A percentile compares a stretch with the other conserved stretches of the same genome.
Conservation (phyloP, 2,329 filamentous ascomycete species). For the Monilinia polystroma region DNA sequence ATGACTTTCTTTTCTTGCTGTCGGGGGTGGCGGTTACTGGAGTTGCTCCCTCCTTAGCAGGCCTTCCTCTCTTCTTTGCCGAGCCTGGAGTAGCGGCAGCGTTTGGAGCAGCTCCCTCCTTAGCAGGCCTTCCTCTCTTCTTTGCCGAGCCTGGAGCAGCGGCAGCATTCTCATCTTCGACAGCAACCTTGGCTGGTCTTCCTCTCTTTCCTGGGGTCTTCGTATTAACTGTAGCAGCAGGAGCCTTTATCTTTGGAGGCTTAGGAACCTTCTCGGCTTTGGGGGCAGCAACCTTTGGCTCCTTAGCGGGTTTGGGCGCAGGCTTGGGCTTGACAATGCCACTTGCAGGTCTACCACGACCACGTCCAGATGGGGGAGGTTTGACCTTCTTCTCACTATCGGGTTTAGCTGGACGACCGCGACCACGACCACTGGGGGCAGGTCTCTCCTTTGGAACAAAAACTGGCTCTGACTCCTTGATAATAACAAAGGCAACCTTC, state of each 20-base stretch:
- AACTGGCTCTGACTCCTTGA: conserved; percentile 45
- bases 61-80: conserved; percentile 19
- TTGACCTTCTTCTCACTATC: conserved; percentile 34
- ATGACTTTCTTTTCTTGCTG: conserved; percentile 23
- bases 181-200: conserved; percentile 12
- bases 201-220: conserved; percentile 19
- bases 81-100: conserved; percentile 12
- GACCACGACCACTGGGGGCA: conserved; percentile 28
- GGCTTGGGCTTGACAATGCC: conserved; percentile 21
- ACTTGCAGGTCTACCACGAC: conserved; percentile 28
- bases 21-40: conserved; percentile 12
- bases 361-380: conserved; percentile 30
- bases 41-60: not conserved
- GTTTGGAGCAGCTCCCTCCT: too few species aligned
- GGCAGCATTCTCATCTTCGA: not conserved
- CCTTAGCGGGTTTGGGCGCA: conserved; percentile 10
- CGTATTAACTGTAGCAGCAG: conserved; percentile 2
- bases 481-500: conserved; percentile 68
- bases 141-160: conserved; percentile 12
- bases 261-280: not conserved
- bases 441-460: conserved; percentile 29
- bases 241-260: conserved; percentile 3
- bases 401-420: conserved; percentile 31
- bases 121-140: conserved; percentile 17
- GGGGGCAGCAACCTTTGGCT: not conserved